Base-by-base conservation (phyloP, 176 grass and related monocot genomes). In the Miscanthus lutarioriparius region DNA sequence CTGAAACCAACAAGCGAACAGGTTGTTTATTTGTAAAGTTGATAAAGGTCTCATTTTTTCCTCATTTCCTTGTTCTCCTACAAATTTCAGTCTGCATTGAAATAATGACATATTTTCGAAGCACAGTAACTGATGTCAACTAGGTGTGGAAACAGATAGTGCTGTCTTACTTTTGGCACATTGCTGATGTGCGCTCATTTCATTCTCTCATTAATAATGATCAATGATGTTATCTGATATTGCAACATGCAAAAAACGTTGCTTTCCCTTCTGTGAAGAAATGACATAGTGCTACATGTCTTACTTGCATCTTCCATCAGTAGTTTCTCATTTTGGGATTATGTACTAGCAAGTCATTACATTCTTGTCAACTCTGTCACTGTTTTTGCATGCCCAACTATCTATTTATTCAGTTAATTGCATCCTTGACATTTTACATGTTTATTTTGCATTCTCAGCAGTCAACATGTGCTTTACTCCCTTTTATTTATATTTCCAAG, bases 51-150 rank as follows among this genome's bases (percentile, higher is more conserved):
- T 64, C 43, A 41, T 73, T 37, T 28, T n/a, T 27, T 87, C 10
- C 3, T 73, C 69, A 81, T 67, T 68, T 92, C 39, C 16, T 66
- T 84, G 27, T 54, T 71, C 44, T 36, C 33, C 72, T 51, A 15
- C 39, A 38, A 68, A 36, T 13, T 12, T 78, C 7, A 23, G 7
- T 40, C 30, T 30, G 71, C 44, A 40, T n/a, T 64, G 17, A 41
- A 83, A 84, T 5, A 25, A 54, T 54, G 41, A 33, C 5, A 59
- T 51, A 44, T 47, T 48, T 87, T 71, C 32, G 6, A 45, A 76
- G 15, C 7, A 45, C 22, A 47, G 49, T 82, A 70, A 26, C 35
- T 54, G 49, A 70, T 53, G 19, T 64, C n/a, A 28, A 30, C 53
- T 48, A 27, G 70, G 3, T 27, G 41, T 47, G 70, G 13, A 73